phyloP scores from a whole-genome alignment of 2,329 filamentous ascomycete genomes.

The Fusarium proliferatum region DNA sequence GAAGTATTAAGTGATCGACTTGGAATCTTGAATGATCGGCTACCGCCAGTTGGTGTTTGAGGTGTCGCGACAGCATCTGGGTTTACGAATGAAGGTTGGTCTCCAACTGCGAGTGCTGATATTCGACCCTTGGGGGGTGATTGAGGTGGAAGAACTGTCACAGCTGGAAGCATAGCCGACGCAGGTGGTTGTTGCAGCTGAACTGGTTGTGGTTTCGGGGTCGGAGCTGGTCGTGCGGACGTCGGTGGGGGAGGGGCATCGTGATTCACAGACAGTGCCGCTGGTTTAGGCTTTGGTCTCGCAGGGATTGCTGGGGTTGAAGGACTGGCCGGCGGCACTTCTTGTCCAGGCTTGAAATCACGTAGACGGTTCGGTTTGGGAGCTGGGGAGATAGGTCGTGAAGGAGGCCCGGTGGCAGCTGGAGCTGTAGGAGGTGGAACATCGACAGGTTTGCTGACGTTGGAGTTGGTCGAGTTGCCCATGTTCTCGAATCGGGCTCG shows the following conservation, averaged over 20 bases:
- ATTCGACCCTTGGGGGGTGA: constrained; percentile 69
- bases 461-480: constrained; percentile 39
- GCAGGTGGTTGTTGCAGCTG: constrained; percentile 37
- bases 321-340: constrained; percentile 47
- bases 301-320: constrained; percentile 49
- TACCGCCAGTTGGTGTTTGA: constrained; percentile 54
- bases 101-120: constrained; percentile 50
- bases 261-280: constrained; percentile 35
- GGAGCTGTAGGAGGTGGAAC: constrained; percentile 37
- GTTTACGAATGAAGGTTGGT: constrained; percentile 60
- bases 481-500: constrained; percentile 86
- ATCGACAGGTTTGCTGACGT: constrained; percentile 37
- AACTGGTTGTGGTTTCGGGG: constrained; percentile 39
- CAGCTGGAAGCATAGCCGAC: constrained; percentile 65
- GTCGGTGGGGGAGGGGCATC: constrained; percentile 39
- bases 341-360: constrained; percentile 54
- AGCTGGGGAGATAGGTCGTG: constrained; percentile 52
- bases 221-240: constrained; percentile 41
- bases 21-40: constrained; percentile 64
- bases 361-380: constrained; percentile 58
- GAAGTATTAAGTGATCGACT: constrained; percentile 66
- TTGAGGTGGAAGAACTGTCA: constrained; percentile 75
- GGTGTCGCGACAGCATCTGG: constrained; percentile 58
- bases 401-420: constrained; percentile 41
- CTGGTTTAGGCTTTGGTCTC: constrained; percentile 45